These are phyloP conservation scores for Pythium myriotylum DNA, from an alignment of 352 stramenopile genomes.

Conservation along the genomic window DNA sequence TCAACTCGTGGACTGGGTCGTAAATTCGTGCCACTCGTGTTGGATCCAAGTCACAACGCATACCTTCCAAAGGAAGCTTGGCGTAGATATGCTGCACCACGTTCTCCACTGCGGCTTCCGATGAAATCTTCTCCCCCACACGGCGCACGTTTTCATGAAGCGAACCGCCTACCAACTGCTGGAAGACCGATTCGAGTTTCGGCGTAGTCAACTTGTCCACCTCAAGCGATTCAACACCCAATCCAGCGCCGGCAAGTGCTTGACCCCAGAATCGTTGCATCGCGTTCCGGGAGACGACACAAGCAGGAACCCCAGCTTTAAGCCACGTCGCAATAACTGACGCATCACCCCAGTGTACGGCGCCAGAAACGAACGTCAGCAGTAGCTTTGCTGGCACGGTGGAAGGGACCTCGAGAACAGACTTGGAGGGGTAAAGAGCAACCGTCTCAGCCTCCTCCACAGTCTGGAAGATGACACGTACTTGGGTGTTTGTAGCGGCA, in stretches of 20 bases:
- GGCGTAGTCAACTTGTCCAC: constrained; percentile 36
- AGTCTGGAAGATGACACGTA: constrained; percentile 67
- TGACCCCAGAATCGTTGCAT: constrained; percentile 60
- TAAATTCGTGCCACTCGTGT: constrained; percentile 68
- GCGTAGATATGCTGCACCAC: constrained; percentile 64
- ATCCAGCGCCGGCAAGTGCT: constrained; percentile 44
- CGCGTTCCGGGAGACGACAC: constrained; percentile 44
- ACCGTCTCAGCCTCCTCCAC: constrained; percentile 37
- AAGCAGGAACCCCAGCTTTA: constrained; percentile 46
- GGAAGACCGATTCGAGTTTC: constrained; percentile 50
- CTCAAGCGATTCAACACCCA: constrained; percentile 42
- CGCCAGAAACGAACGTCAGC: constrained; percentile 37
- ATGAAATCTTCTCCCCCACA: constrained; percentile 44
- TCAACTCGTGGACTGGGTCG: constrained; percentile 58
- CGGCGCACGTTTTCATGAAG: constrained; percentile 41
- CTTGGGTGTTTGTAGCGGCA: constrained; percentile 36
- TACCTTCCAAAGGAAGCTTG: constrained; percentile 59
- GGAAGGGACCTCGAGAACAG: constrained; percentile 54
- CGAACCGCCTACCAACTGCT: constrained; percentile 36
- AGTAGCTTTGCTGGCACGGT: constrained; percentile 42
- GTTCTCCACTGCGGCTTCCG: constrained; percentile 41
- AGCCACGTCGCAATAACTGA: constrained; percentile 59
- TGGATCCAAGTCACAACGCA: constrained; percentile 76
- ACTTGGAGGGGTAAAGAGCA: constrained; percentile 33
- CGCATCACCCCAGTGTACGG: constrained; percentile 60